Conservation (phyloP, 148 eudicot species). For the Rhododendron vialii region DNA sequence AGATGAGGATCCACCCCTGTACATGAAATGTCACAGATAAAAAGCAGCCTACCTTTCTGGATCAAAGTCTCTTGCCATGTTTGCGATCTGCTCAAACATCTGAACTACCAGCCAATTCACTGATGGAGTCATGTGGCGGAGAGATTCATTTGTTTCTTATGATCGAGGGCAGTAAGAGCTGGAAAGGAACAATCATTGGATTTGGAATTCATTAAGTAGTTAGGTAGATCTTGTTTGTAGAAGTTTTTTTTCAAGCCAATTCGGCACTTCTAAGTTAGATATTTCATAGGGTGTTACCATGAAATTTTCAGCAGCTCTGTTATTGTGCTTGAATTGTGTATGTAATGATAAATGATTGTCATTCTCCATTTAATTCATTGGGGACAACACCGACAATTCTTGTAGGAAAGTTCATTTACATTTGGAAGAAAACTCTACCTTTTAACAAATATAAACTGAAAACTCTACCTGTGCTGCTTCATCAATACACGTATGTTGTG, state of each 20-base stretch:
- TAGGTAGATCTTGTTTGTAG: neutral
- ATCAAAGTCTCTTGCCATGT: neutral
- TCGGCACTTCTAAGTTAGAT: neutral
- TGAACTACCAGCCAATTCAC: neutral
- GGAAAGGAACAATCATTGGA: constrained; percentile 1
- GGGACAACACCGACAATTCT: neutral
- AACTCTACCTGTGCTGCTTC: too few species aligned
- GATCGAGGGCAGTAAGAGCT: neutral
- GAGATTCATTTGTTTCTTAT: neutral
- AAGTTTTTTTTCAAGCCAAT: neutral
- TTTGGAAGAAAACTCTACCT: neutral
- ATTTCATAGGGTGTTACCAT: neutral
- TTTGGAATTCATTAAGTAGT: neutral
- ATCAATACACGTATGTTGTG: neutral
- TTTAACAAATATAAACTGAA: too few species aligned
- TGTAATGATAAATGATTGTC: neutral
- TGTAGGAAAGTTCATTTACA: neutral
- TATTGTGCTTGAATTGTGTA: neutral
- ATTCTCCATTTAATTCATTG: neutral
- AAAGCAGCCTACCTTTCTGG: neutral
- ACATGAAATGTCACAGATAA: constrained; percentile 7
- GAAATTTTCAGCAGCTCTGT: neutral
- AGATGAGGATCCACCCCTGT: neutral
- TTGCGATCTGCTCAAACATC: neutral
- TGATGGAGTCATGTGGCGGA: neutral